Conservation (phyloP, 257 asterid species). For the Solanum sejunctum region DNA sequence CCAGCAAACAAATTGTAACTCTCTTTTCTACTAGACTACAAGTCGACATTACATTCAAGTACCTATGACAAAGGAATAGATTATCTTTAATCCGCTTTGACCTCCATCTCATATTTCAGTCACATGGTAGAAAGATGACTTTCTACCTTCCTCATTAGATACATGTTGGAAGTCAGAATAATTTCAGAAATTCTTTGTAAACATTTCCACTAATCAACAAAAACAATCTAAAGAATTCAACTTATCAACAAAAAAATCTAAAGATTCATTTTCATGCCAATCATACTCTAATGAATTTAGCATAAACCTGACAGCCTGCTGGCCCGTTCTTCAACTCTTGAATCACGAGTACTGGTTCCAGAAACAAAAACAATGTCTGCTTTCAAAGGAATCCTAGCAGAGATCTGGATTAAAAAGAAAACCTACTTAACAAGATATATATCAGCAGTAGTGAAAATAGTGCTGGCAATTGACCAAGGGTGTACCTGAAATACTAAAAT, state of each 20-base stretch:
- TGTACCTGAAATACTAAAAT: constrained; percentile 90
- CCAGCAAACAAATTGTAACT: neutral
- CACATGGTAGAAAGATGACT: neutral
- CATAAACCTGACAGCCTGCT: constrained; percentile 49
- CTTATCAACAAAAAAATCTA: neutral
- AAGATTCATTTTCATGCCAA: neutral
- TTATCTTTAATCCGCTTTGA: neutral
- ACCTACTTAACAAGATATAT: constrained; percentile 2
- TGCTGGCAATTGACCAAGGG: neutral
- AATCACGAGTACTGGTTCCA: constrained; percentile 35
- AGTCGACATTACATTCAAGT: neutral
- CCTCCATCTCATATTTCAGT: neutral
- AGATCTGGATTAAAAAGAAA: constrained; percentile 43
- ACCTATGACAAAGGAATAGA: neutral
- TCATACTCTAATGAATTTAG: neutral
- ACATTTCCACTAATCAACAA: neutral
- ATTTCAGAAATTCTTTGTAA: neutral
- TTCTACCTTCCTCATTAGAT: neutral
- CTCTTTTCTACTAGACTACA: neutral
- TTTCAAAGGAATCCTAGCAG: constrained; percentile 67
- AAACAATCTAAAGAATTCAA: neutral
- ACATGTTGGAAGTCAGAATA: neutral
- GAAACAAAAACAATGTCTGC: constrained; percentile 74
- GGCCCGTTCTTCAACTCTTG: constrained; percentile 46
- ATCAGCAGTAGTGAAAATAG: neutral